phyloP scores from a whole-genome alignment of 176 grass and related monocot species.

The Oryza officinalis region DNA sequence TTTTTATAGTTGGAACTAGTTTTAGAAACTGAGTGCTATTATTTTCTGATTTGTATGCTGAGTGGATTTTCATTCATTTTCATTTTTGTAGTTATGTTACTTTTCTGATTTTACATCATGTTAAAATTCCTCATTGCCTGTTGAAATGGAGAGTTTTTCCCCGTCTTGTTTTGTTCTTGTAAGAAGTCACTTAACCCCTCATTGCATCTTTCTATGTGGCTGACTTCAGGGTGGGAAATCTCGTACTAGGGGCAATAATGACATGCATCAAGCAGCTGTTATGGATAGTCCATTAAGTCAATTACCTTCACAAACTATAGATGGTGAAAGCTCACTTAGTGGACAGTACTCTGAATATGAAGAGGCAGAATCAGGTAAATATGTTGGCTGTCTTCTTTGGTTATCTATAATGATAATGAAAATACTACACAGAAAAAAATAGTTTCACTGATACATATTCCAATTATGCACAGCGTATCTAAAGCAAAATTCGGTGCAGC shows the following conservation, averaged over 20 bases:
- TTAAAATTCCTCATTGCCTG: neutral
- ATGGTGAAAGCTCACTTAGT: slow-evolving; percentile 79
- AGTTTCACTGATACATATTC: slow-evolving; percentile 92
- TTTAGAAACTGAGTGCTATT: neutral
- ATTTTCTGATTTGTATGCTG: neutral
- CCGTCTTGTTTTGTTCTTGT: neutral
- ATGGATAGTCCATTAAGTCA: slow-evolving; percentile 74
- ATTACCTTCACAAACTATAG: slow-evolving; percentile 61
- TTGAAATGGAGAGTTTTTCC: neutral
- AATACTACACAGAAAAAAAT: slow-evolving; percentile 42
- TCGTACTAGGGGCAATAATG: slow-evolving; percentile 60
- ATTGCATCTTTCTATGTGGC: slow-evolving; percentile 8
- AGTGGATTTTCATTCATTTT: slow-evolving; percentile 5
- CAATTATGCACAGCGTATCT: slow-evolving; percentile 95
- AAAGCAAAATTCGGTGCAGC: slow-evolving; percentile 89
- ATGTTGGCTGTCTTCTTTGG: slow-evolving; percentile 17
- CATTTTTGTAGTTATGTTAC: neutral
- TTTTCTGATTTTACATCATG: neutral
- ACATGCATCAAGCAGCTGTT: slow-evolving; percentile 45
- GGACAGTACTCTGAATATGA: slow-evolving; percentile 83
- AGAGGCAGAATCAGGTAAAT: slow-evolving; percentile 89
- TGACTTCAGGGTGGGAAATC: slow-evolving; percentile 62
- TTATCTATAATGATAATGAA: slow-evolving; percentile 46
- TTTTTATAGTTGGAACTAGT: neutral
- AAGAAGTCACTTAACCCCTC: neutral